phyloP scores from a whole-genome alignment of 345 rosid genomes.

The Gossypium turneri region DNA sequence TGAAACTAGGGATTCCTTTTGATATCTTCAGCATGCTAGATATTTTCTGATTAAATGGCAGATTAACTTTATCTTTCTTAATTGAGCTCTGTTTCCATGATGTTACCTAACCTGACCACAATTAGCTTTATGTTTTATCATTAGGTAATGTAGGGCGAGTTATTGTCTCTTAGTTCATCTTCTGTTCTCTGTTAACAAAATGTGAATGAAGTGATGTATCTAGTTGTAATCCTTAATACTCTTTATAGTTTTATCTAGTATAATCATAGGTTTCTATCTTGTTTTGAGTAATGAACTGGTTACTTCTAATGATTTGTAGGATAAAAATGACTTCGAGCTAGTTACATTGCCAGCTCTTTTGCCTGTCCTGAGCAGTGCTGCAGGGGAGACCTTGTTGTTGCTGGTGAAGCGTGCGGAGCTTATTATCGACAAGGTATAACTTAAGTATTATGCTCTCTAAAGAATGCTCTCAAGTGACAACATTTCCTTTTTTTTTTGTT shows the following conservation, averaged over 20 bases:
- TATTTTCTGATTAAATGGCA: neutral
- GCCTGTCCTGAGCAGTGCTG: slow-evolving; percentile 86
- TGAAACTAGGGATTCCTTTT: neutral
- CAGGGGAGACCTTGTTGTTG: slow-evolving; percentile 86
- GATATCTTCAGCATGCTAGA: neutral
- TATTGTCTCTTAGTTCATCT: neutral
- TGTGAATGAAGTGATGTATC: neutral
- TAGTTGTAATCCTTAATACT: neutral
- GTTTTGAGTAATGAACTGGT: slow-evolving; percentile 17
- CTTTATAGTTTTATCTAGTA: neutral
- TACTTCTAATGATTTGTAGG: slow-evolving; percentile 48
- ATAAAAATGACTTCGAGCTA: slow-evolving; percentile 82
- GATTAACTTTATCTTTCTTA: neutral
- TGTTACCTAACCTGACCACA: neutral
- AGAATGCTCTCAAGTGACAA: neutral
- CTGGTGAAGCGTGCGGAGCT: slow-evolving; percentile 90
- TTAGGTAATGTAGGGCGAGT: neutral
- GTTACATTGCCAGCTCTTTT: slow-evolving; percentile 88
- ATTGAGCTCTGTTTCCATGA: neutral
- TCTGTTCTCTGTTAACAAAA: neutral
- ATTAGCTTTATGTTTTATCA: neutral
- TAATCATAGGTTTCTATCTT: neutral
- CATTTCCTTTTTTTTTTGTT: neutral
- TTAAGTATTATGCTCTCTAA: neutral
- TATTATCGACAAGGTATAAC: slow-evolving; percentile 73